Evolutionary conservation across 2,329 filamentous ascomycete genomes (phyloP).

Genomic region (Cytospora leucostoma): DNA sequence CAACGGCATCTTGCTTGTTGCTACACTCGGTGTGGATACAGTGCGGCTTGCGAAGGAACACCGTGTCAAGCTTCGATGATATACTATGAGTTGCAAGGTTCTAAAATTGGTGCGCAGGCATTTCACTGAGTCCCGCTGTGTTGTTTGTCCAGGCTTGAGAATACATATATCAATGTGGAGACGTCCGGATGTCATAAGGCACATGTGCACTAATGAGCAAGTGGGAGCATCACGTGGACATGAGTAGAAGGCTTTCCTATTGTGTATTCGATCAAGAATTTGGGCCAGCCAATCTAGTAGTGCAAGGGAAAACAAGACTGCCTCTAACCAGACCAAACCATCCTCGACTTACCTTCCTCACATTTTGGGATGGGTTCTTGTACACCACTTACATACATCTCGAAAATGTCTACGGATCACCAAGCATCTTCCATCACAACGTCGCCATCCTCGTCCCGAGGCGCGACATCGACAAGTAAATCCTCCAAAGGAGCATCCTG

Average conservation of each 20-base stretch:
- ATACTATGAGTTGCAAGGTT: background rate
- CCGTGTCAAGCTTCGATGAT: conserved; percentile 8
- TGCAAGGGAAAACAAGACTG: background rate
- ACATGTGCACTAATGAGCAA: background rate
- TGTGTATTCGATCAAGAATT: background rate
- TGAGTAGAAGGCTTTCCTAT: conserved; percentile 6
- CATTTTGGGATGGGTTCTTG: background rate
- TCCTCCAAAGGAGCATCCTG: too few species aligned
- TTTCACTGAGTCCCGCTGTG: background rate
- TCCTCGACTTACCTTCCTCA: background rate
- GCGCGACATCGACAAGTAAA: background rate
- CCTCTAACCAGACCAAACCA: background rate
- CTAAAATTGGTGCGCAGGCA: background rate
- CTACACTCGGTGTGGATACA: conserved; percentile 55
- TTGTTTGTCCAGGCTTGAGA: background rate
- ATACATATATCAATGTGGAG: conserved; percentile 1
- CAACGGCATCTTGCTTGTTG: conserved; percentile 71
- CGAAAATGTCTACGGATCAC: background rate
- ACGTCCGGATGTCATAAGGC: background rate
- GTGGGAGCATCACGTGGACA: background rate
- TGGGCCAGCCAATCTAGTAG: background rate
- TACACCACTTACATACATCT: background rate
- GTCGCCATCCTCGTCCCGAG: background rate
- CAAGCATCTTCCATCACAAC: background rate
- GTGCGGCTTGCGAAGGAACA: conserved; percentile 21